A percentile compares a stretch with the other conserved stretches of the same genome.
Evolutionary conservation across 805 yeast species (phyloP).

Genomic region (Ogataea trehaloabstinens): DNA sequence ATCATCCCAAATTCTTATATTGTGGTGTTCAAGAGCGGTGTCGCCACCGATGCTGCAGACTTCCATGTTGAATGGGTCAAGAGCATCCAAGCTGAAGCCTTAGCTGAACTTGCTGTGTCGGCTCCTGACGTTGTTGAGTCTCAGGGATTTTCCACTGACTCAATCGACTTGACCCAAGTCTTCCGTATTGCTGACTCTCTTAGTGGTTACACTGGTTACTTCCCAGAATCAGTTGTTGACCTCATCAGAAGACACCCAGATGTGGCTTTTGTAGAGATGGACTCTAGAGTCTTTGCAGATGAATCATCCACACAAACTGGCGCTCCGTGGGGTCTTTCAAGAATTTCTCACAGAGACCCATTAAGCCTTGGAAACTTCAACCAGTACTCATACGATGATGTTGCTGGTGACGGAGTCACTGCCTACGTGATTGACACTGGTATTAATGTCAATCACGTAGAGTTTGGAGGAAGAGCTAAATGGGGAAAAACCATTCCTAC

Average conservation of each 20-base stretch:
- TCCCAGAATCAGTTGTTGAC: constrained; percentile 72
- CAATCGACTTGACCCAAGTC: constrained; percentile 58
- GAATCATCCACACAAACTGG: constrained; percentile 71
- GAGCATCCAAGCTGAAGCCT: constrained; percentile 44
- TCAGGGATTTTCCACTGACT: constrained; percentile 9
- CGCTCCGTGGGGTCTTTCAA: constrained; percentile 93
- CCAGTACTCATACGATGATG: constrained; percentile 68
- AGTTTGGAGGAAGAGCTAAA: constrained; percentile 78
- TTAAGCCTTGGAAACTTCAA: constrained; percentile 67
- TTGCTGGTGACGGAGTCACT: constrained; percentile 81
- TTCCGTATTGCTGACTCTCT: constrained; percentile 58
- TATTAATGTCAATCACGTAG: constrained; percentile 68
- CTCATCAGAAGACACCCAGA: constrained; percentile 57
- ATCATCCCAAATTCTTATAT: constrained; percentile 76
- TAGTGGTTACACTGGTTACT: constrained; percentile 83
- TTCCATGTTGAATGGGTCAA: constrained; percentile 71
- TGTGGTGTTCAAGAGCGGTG: constrained; percentile 72
- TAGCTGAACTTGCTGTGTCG: constrained; percentile 25
- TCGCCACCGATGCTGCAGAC: constrained; percentile 48
- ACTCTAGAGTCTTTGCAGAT: constrained; percentile 64
- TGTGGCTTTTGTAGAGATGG: constrained; percentile 65
- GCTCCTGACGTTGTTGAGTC: constrained; percentile 18
- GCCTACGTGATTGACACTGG: constrained; percentile 92
- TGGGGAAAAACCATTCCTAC: constrained; percentile 85
- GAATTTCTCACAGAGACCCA: constrained; percentile 80